Conservation (phyloP, 1,284 basidiomycete genomes). For the Trichosporon ovoides region DNA sequence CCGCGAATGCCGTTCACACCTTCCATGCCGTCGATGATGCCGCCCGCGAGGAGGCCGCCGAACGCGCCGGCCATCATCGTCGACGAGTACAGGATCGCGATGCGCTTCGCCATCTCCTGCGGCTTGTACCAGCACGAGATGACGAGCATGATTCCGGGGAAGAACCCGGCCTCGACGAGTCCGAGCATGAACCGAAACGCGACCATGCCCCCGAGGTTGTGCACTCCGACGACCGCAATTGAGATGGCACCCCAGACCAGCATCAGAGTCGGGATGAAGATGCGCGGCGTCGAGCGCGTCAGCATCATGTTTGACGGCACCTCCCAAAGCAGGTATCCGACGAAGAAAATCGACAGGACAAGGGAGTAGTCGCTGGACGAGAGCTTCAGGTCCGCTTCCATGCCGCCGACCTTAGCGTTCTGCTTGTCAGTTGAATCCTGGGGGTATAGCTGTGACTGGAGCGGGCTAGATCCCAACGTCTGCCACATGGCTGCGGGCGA, state of each 20-base stretch:
- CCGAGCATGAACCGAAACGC: slow-evolving; percentile 47
- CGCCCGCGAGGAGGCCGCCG: slow-evolving; percentile 42
- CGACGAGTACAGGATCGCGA: slow-evolving; percentile 40
- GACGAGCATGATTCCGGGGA: slow-evolving; percentile 40
- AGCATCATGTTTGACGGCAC: slow-evolving; percentile 47
- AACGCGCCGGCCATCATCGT: slow-evolving; percentile 41
- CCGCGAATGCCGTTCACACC: slow-evolving; percentile 28
- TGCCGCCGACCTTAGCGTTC: slow-evolving; percentile 49
- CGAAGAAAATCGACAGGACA: slow-evolving; percentile 46
- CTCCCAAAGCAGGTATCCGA: slow-evolving; percentile 26
- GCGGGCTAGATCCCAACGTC: too few species aligned
- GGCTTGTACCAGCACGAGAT: slow-evolving; percentile 24
- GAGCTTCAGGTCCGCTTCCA: slow-evolving; percentile 43
- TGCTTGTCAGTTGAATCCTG: background rate
- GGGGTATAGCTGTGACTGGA: too few species aligned
- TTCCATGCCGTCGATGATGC: slow-evolving; percentile 37
- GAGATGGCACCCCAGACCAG: slow-evolving; percentile 31
- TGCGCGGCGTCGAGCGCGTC: slow-evolving; percentile 39
- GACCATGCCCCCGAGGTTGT: slow-evolving; percentile 43
- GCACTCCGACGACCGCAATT: slow-evolving; percentile 34
- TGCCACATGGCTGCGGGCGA: background rate
- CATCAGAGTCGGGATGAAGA: slow-evolving; percentile 44
- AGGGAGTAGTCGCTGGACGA: slow-evolving; percentile 41
- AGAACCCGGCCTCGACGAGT: slow-evolving; percentile 43
- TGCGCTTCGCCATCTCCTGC: slow-evolving; percentile 32